These are phyloP conservation scores for Dryas alaskensis DNA, from an alignment of 306 rosid genomes.

Conservation along the genomic window DNA sequence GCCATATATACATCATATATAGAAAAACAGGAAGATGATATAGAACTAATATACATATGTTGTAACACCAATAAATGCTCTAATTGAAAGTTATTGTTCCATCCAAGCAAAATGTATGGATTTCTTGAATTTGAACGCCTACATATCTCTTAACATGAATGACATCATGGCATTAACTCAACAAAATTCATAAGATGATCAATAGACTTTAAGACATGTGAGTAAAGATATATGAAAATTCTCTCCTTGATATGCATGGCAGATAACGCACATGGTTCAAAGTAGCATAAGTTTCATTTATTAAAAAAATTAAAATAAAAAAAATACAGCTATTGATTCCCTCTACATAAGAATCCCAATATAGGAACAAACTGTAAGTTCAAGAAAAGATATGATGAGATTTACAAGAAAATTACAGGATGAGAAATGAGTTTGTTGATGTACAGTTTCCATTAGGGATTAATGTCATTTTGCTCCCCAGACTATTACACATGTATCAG, in stretches of 20 bases:
- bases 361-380: slow-evolving; percentile 8
- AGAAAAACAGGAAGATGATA: no score
- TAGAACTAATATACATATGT: no score
- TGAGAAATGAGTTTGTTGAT: slow-evolving; percentile 25
- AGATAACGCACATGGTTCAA: neutral
- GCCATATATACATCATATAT: no score
- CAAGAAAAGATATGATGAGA: slow-evolving; percentile 16
- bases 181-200: no score
- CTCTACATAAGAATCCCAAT: slow-evolving; percentile 5
- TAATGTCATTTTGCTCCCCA: no score
- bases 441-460: slow-evolving; percentile 36
- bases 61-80: neutral
- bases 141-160: no score
- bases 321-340: neutral
- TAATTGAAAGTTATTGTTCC: neutral
- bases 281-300: neutral
- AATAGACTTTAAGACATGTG: neutral
- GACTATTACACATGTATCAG: no score
- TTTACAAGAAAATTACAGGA: slow-evolving; percentile 38
- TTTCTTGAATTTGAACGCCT: neutral
- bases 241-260: neutral
- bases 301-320: neutral
- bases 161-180: neutral
- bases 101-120: neutral
- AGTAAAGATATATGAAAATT: neutral